Evolutionary conservation across 768 basidiomycete species (phyloP).

Genomic region (Inosperma sp.): DNA sequence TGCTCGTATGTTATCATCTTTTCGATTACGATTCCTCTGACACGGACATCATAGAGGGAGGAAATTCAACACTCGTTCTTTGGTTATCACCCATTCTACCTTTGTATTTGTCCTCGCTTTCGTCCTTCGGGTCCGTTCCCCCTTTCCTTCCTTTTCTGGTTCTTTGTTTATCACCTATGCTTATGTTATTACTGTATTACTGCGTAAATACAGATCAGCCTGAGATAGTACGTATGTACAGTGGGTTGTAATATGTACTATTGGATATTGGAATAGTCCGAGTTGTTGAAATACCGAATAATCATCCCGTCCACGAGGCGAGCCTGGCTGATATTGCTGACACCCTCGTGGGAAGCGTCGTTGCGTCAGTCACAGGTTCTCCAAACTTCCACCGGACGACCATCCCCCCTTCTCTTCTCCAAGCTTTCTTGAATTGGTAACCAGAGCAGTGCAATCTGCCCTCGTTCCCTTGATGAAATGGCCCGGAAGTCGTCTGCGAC

Average conservation of each 20-base stretch:
- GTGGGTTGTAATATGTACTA: slow-evolving; percentile 8
- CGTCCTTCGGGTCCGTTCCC: slow-evolving; percentile 1
- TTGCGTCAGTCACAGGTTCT: not conserved
- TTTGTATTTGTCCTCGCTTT: not conserved
- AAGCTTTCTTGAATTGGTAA: not conserved
- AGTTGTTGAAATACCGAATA: not conserved
- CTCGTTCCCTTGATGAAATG: slow-evolving; percentile 25
- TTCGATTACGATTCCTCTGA: slow-evolving; percentile 8
- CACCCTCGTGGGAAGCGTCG: slow-evolving; percentile 5
- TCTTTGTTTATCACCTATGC: slow-evolving; percentile 3
- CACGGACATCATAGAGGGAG: slow-evolving; percentile 9
- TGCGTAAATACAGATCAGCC: slow-evolving; percentile 12
- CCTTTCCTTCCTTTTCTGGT: slow-evolving; percentile 5
- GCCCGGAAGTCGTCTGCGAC: slow-evolving; percentile 33
- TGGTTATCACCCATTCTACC: not conserved
- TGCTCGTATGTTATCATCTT: slow-evolving; percentile 2
- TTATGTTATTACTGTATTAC: slow-evolving; percentile 15
- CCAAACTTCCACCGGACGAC: slow-evolving; percentile 4
- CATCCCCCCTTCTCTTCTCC: slow-evolving; percentile 5
- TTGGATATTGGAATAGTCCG: not conserved
- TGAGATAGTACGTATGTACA: slow-evolving; percentile 1
- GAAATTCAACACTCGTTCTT: slow-evolving; percentile 10
- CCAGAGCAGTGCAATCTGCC: slow-evolving; percentile 16
- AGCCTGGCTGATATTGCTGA: not conserved
- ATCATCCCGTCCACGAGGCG: not conserved